Percentiles rank a stretch among this genome's conserved stretches.
These are phyloP conservation scores for Onygenales sp. DNA, from an alignment of 2,329 filamentous ascomycete genomes.

Conservation along the genomic window DNA sequence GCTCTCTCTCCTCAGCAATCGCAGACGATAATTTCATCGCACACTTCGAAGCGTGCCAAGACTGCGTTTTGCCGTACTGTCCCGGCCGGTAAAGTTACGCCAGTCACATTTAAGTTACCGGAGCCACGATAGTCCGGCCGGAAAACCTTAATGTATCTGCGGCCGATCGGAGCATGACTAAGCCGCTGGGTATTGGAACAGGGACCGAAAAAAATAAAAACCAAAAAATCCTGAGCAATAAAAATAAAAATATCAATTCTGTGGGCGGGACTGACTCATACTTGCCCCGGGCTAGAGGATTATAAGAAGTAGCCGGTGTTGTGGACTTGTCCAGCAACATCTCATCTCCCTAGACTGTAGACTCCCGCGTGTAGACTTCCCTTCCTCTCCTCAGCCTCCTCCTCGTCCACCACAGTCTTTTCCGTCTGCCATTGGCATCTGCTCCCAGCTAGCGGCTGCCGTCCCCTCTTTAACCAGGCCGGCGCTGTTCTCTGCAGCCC, in stretches of 20 bases:
- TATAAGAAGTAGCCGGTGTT: too few relatives aligned
- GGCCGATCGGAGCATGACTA: neutral
- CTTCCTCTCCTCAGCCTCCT: neutral
- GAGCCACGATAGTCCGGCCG: neutral
- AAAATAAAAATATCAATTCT: too few relatives aligned
- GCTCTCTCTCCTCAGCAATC: neutral
- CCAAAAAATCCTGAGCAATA: too few relatives aligned
- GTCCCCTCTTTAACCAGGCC: neutral
- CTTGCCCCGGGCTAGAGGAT: too few relatives aligned
- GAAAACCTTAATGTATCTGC: neutral
- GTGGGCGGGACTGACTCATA: too few relatives aligned
- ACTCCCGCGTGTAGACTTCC: neutral
- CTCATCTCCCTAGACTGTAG: too few relatives aligned
- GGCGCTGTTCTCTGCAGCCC: neutral
- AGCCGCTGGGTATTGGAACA: too few relatives aligned
- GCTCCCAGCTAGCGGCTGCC: neutral
- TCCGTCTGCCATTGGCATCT: neutral
- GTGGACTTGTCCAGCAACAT: too few relatives aligned
- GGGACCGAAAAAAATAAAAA: too few relatives aligned
- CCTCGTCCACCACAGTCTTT: neutral
- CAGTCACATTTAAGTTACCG: neutral
- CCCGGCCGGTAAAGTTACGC: neutral
- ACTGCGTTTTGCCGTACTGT: neutral
- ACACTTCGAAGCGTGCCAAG: slow-evolving; percentile 7
- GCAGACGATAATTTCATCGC: slow-evolving; percentile 5